phyloP scores from a whole-genome alignment of 345 rosid genomes.

The Psidium guajava region DNA sequence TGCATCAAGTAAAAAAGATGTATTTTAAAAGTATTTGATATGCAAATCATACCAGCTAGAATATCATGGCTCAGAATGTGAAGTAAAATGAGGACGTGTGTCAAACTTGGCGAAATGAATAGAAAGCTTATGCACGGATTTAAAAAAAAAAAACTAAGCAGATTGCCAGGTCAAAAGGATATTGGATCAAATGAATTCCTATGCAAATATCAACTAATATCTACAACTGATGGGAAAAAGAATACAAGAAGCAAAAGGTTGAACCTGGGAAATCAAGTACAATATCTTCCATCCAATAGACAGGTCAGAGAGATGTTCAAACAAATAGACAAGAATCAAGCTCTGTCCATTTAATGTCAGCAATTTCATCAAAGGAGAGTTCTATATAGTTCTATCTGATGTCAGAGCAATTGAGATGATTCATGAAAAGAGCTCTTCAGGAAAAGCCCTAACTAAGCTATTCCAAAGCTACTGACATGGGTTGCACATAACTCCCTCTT shows the following conservation, averaged over 20 bases:
- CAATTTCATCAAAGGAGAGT: neutral
- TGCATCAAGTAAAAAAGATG: neutral
- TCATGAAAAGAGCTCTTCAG: neutral
- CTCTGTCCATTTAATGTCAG: neutral
- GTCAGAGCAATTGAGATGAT: neutral
- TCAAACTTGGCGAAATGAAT: neutral
- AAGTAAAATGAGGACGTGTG: neutral
- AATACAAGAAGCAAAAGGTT: neutral
- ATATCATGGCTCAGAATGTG: neutral
- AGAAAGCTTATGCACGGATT: neutral
- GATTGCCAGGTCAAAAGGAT: neutral
- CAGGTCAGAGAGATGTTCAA: neutral
- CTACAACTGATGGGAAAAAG: neutral
- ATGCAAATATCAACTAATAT: neutral
- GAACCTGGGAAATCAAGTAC: neutral
- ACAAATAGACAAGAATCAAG: neutral
- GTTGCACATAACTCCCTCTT: neutral
- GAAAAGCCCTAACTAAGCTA: neutral
- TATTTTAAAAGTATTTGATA: neutral
- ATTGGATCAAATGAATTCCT: neutral
- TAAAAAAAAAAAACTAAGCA: neutral
- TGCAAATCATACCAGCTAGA: neutral
- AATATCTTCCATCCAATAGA: neutral
- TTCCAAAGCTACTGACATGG: neutral
- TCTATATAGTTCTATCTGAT: neutral